Base-by-base conservation (phyloP, 78 protist species). In the Dictyostelium purpureum region DNA sequence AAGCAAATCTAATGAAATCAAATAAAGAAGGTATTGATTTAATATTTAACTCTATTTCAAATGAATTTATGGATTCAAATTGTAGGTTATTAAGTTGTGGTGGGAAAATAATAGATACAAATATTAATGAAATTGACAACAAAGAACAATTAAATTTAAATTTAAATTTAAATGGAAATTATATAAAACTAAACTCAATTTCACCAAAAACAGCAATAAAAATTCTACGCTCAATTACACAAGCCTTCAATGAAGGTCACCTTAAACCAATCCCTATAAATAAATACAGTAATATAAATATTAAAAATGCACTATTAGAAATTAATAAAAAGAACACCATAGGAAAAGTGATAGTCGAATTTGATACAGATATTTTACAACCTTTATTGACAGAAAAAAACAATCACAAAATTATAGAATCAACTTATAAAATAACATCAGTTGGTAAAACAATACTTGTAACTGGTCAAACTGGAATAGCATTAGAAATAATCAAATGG, bases 91-190 rank as follows among this genome's bases (percentile, higher is more conserved):
- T 88, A 26, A 28, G 70, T 7, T 51, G 59, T 2, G 76, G 65
- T 66, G 93, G 93, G 24, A 79, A 74, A n/a, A 45, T 88, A 31
- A 76, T 74, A 3, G 93, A 88, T n/a, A n/a, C n/a, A n/a, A n/a
- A n/a, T n/a, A n/a, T n/a, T n/a, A n/a, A n/a, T n/a, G n/a, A n/a
- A n/a, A n/a, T n/a, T n/a, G n/a, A n/a, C n/a, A n/a, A n/a, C n/a
- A n/a, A n/a, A n/a, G n/a, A n/a, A n/a, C n/a, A n/a, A n/a, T n/a
- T n/a, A n/a, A n/a, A n/a, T n/a, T n/a, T n/a, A n/a, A n/a, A n/a
- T n/a, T n/a, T n/a, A n/a, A n/a, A n/a, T n/a, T n/a, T n/a, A n/a
- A n/a, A n/a, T n/a, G n/a, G n/a, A n/a, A n/a, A n/a, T n/a, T n/a
- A n/a, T n/a, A n/a, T n/a, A n/a, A n/a, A n/a, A n/a, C n/a, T n/a